Evolutionary conservation across 1,284 basidiomycete genomes (phyloP), one percentile per base, ranked within the genome.

Genomic region (Vanrija sp.): DNA sequence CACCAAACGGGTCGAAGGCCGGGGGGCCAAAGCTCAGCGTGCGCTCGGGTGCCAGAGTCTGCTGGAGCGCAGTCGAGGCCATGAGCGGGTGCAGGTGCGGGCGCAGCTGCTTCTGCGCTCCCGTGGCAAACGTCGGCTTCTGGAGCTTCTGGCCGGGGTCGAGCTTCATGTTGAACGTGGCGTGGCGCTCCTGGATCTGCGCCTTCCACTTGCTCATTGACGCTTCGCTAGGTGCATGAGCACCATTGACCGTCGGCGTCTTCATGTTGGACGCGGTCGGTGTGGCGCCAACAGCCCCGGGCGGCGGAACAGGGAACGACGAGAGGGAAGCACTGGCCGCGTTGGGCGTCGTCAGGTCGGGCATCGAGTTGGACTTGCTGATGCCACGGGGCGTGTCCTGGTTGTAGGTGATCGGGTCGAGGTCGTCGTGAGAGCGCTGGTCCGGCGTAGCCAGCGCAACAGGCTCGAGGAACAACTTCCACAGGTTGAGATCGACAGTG

Each of bases 41-140:
- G 4, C 75, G 66, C 61, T 73, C 72, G 0, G 75, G 75, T 3
- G 69, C 75, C 5, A 76, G 59, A 1, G 75, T 76, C 56, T 75
- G 69, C 25, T 73, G 58, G 5, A 73, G 62, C 1, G 69, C 69
- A 6, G 63, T 54, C 14, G 61, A 55, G 15, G 67, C 64, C 4
- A 67, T 41, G 3, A 68, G 64, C 5, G 52, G 47, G 45, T 47
- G 53, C 12, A 43, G 45, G 25, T 45, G 45, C 0, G 55, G 54
- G 7, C 54, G 49, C 23, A 48, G 8, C 18, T 25, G 52, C 23
- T 6, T 16, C 15, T 27, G 24, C 35, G 37, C 31, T 1, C 45
- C 36, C 18, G 60, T 54, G 6, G 59, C 53, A 16, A 52, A 53
- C 1, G 50, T 43, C 3, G 57, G 43, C 18, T 49, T 49, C 15